Evolutionary conservation across 1,284 basidiomycete genomes (phyloP).

Genomic region (Marasmius oreades): DNA sequence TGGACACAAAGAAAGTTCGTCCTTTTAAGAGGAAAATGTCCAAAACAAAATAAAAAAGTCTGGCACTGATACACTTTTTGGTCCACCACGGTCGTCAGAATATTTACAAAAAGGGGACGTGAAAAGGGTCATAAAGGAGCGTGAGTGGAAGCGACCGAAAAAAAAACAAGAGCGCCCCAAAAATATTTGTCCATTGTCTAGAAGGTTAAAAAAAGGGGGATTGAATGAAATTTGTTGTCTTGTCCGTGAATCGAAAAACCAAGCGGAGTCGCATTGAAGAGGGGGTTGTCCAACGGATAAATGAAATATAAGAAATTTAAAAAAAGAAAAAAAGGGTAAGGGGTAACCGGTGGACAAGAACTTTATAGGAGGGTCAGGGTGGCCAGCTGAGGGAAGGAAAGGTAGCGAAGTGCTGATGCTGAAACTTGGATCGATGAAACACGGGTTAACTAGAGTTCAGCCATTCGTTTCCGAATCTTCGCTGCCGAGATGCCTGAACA

Average conservation of each 20-base stretch:
- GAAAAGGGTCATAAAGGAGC: conserved; percentile 3
- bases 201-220: not conserved
- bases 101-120: not conserved
- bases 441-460: conserved; percentile 30
- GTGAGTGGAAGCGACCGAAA: not conserved
- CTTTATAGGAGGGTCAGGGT: not conserved
- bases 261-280: not conserved
- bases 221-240: not conserved
- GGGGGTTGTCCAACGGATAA: not conserved
- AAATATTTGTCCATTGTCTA: conserved; percentile 8
- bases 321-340: not conserved
- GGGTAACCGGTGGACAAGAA: not conserved
- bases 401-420: not conserved
- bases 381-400: not conserved
- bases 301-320: not conserved
- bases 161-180: conserved; percentile 1
- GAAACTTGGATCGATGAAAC: not conserved
- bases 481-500: conserved; percentile 25
- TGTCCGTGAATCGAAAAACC: too few relatives aligned
- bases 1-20: too few relatives aligned
- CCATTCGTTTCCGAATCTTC: conserved; percentile 34
- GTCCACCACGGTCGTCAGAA: not conserved
- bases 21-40: too few relatives aligned
- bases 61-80: not conserved
- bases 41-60: too few relatives aligned